Evolutionary conservation across 2,329 filamentous ascomycete species (phyloP).

Genomic region (Trichocomaceae sp.): DNA sequence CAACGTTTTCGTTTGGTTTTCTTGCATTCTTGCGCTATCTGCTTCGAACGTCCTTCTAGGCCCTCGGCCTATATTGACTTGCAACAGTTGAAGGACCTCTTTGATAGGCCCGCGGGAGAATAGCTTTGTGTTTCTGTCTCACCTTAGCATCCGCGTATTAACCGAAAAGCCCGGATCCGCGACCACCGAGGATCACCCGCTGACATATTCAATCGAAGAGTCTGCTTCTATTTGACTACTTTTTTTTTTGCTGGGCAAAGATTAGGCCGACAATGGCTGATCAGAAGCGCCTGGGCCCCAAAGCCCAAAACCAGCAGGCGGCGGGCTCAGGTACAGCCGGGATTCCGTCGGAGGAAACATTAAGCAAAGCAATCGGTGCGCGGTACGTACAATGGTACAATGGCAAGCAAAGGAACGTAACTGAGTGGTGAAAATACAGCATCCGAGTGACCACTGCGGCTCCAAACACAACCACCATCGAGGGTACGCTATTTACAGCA

Average conservation of each 20-base stretch:
- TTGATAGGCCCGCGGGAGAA: not conserved
- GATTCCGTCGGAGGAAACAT: conserved; percentile 46
- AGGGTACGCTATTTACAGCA: conserved; percentile 58
- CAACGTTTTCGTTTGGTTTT: not conserved
- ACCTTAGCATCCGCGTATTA: not conserved
- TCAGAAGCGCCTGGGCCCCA: conserved; percentile 51
- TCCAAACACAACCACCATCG: conserved; percentile 46
- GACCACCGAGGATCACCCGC: not conserved
- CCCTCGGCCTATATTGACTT: not conserved
- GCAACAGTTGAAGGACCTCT: not conserved
- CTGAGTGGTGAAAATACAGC: conserved; percentile 29
- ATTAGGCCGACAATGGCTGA: conserved; percentile 44
- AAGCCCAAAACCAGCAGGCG: conserved; percentile 31
- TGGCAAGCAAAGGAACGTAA: not conserved
- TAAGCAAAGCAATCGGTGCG: conserved; percentile 56
- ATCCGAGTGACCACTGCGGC: conserved; percentile 53
- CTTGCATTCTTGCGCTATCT: not conserved
- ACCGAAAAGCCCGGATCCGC: not conserved
- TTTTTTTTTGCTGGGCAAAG: not conserved
- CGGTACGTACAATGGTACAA: conserved; percentile 42
- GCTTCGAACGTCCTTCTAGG: no score
- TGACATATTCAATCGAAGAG: not conserved
- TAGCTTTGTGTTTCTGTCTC: not conserved
- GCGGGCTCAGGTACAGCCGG: conserved; percentile 34
- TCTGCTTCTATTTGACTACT: no score